Base-by-base conservation (phyloP, 495 filamentous ascomycete genomes). In the Penicillium tannophilum region DNA sequence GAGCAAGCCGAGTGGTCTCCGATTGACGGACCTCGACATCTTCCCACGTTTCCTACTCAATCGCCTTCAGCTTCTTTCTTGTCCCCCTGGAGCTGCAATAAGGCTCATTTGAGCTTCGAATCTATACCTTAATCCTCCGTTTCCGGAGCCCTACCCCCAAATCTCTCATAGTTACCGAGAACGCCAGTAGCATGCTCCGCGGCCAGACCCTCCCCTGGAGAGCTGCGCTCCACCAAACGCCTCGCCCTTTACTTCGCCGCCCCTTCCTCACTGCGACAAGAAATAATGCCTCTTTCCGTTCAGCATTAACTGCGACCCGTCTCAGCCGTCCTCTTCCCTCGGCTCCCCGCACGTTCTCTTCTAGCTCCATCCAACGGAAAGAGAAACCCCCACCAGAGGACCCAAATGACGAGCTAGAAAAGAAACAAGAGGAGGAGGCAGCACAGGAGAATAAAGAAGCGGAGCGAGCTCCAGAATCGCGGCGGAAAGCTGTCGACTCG, bases 161-260 rank as follows among this genome's bases (percentile, higher is more conserved):
- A 41, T n/a, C 33, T 41, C 55, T 11, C 26, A 47, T 16, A 47
- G 42, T 50, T 19, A 41, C 60, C 56, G 49, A 19, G 63, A 62
- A 63, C 45, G 55, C 57, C 28, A 65, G 56, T 71, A 83, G 79
- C 72, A 83, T 83, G 80, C 71, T 82, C 71, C 76, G 76, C 74
- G 74, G 77, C 71, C 79, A 80, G 72, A 77, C 76, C 62, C 70
- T 82, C 65, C 78, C 79, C 75, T 82, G 80, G 81, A 82, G 81
- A 76, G 78, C 75, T 72, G 75, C 76, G 69, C 77, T 82, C 72
- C 76, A 77, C 54, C 70, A 72, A 71, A 74, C 73, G 62, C 64
- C 73, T 68, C 75, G 76, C 55, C 62, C 76, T 55, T 57, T 76
- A 35, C 56, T 73, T 48, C 65, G 68, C 50, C 70, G 68, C 46